Conservation (phyloP, 768 basidiomycete species). For the Jaapia argillacea region DNA sequence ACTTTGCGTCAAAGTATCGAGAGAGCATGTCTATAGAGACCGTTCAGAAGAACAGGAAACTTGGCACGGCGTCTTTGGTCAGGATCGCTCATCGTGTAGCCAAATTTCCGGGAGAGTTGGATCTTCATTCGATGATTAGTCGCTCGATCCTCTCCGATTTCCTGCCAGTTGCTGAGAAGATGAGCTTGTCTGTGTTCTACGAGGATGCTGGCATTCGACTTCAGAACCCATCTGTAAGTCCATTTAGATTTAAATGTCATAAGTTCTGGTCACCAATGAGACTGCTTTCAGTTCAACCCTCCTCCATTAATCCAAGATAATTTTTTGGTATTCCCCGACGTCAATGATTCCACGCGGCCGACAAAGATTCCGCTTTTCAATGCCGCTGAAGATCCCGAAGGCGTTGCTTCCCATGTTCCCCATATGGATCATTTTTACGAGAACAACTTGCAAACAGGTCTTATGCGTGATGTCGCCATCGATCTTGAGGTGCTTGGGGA, state of each 20-base stretch:
- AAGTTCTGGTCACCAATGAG: not conserved
- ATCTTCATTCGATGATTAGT: conserved; percentile 36
- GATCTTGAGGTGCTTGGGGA: conserved; percentile 53
- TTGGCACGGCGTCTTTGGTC: conserved; percentile 51
- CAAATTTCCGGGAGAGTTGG: conserved; percentile 31
- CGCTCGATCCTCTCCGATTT: conserved; percentile 49
- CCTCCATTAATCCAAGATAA: conserved; percentile 29
- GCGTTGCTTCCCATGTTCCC: conserved; percentile 48
- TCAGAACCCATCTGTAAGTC: conserved; percentile 28
- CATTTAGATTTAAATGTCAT: not conserved
- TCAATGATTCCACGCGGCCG: conserved; percentile 21
- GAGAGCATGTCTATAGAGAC: conserved; percentile 42
- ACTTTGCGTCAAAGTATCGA: conserved; percentile 51
- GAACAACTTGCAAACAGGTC: conserved; percentile 55
- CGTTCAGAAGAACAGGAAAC: conserved; percentile 49
- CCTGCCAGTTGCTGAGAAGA: conserved; percentile 45
- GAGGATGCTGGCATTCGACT: conserved; percentile 36
- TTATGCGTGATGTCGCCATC: conserved; percentile 56
- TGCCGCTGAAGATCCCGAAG: conserved; percentile 37
- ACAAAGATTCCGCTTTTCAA: conserved; percentile 42
- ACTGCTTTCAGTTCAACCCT: conserved; percentile 34
- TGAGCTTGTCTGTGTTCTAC: conserved; percentile 41
- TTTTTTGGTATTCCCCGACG: conserved; percentile 35
- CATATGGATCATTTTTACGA: conserved; percentile 66
- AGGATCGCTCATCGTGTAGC: conserved; percentile 43